Conservation (phyloP, 2,329 filamentous ascomycete species). For the Penicillium thymicola region DNA sequence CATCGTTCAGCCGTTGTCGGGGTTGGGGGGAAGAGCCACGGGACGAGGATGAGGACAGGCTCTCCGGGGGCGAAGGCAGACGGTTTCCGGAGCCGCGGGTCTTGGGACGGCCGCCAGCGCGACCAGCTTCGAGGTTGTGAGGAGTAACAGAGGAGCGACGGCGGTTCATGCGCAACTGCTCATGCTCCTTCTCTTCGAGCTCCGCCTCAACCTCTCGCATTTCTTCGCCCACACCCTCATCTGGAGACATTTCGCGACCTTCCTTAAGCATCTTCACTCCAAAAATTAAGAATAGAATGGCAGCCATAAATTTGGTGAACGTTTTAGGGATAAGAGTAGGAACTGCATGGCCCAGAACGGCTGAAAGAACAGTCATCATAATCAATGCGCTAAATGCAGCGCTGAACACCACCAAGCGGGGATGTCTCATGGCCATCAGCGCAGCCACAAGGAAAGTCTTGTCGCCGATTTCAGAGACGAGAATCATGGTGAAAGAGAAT, state of each 20-base stretch:
- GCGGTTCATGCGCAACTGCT: conserved; percentile 63
- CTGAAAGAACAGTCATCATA: conserved; percentile 92
- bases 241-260: conserved; percentile 80
- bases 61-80: conserved; percentile 75
- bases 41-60: conserved; percentile 71
- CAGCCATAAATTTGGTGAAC: conserved; percentile 84
- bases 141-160: conserved; percentile 68
- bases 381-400: conserved; percentile 90
- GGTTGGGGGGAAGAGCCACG: conserved; percentile 55
- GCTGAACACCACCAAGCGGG: conserved; percentile 87
- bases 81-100: conserved; percentile 67
- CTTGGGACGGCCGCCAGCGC: conserved; percentile 59
- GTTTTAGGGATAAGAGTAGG: conserved; percentile 84
- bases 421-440: conserved; percentile 98
- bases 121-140: conserved; percentile 76
- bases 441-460: conserved; percentile 97
- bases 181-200: conserved; percentile 86
- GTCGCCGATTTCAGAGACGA: conserved; percentile 95
- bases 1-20: conserved; percentile 43
- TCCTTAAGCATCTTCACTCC: conserved; percentile 80
- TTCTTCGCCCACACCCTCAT: conserved; percentile 91
- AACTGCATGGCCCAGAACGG: conserved; percentile 86
- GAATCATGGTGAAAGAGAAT: conserved; percentile 93
- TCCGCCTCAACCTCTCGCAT: conserved; percentile 97
- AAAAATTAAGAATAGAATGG: conserved; percentile 83